Conservation (phyloP, 768 basidiomycete genomes). For the Rhodotorula paludigena region DNA sequence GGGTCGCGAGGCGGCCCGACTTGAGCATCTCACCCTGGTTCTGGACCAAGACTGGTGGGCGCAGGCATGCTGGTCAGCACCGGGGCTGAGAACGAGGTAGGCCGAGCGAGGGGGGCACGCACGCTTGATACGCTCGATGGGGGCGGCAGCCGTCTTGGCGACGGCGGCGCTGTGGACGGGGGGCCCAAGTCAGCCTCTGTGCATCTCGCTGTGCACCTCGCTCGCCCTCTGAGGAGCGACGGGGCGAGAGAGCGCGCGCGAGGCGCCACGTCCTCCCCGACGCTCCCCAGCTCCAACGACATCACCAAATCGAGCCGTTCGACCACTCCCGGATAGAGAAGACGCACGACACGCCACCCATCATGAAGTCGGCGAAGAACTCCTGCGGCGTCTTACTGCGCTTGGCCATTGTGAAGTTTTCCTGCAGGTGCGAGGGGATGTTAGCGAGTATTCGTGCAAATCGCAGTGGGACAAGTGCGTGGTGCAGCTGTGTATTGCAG, state of each 20-base stretch:
- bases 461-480: no score
- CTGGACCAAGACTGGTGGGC: constrained; percentile 34
- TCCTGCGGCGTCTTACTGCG: constrained; percentile 35
- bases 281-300: neutral
- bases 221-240: neutral
- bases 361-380: constrained; percentile 76
- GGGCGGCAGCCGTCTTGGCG: constrained; percentile 97
- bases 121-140: constrained; percentile 99
- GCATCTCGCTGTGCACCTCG: neutral
- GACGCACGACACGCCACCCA: constrained; percentile 76
- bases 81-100: neutral
- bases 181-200: no score
- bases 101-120: constrained; percentile 52
- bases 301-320: no score
- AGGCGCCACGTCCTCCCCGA: neutral
- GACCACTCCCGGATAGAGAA: neutral
- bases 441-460: no score
- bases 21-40: constrained; percentile 99
- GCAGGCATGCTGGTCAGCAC: neutral
- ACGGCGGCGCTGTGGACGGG: constrained; percentile 57
- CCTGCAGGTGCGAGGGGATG: neutral
- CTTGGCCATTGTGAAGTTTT: constrained; percentile 29
- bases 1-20: constrained; percentile 91
- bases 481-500: no score
- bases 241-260: neutral